Percentiles rank a stretch among this genome's conserved stretches.
phyloP scores from a whole-genome alignment of 2,329 filamentous ascomycete species.

The Xylaria multiplex region DNA sequence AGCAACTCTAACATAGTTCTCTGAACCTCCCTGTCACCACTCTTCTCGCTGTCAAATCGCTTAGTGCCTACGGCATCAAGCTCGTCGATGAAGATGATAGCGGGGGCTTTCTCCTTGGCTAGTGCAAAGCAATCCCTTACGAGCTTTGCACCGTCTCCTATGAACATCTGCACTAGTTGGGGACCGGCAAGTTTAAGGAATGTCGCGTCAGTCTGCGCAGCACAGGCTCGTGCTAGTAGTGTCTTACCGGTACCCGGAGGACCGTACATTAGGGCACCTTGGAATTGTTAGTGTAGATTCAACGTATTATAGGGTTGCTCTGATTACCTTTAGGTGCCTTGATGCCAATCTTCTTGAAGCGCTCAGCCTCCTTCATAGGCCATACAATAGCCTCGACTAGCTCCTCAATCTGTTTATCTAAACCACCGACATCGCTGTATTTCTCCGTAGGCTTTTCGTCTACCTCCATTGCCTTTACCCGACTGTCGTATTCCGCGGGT shows the following conservation, averaged over 20 bases:
- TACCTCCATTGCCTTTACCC: conserved; percentile 99
- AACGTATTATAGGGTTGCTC: conserved; percentile 12
- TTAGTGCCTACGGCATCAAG: conserved; percentile 98
- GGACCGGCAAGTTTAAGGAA: conserved; percentile 98
- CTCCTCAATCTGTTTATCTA: conserved; percentile 99
- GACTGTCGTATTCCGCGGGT: conserved; percentile 96
- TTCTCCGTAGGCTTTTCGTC: conserved; percentile 99
- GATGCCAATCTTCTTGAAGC: conserved; percentile 99
- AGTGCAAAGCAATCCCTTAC: conserved; percentile 97
- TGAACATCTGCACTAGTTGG: conserved; percentile 99
- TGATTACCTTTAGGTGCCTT: conserved; percentile 94
- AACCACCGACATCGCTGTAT: conserved; percentile 95
- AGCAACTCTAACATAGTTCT: conserved; percentile 98
- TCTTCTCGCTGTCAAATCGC: conserved; percentile 98
- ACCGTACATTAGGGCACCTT: conserved; percentile 98
- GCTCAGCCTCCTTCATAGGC: conserved; percentile 99
- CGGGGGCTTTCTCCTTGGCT: conserved; percentile 97
- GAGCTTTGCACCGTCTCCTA: conserved; percentile 96
- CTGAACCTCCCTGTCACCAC: conserved; percentile 96
- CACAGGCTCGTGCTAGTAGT: conserved; percentile 91
- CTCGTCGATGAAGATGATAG: conserved; percentile 99
- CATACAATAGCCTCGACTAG: conserved; percentile 98
- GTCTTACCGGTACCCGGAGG: conserved; percentile 92
- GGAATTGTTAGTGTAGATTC: conserved; percentile 32
- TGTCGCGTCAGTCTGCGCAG: conserved; percentile 96